These are phyloP conservation scores for Neurospora sp. DNA, from an alignment of 495 filamentous ascomycete species.

Conservation along the genomic window DNA sequence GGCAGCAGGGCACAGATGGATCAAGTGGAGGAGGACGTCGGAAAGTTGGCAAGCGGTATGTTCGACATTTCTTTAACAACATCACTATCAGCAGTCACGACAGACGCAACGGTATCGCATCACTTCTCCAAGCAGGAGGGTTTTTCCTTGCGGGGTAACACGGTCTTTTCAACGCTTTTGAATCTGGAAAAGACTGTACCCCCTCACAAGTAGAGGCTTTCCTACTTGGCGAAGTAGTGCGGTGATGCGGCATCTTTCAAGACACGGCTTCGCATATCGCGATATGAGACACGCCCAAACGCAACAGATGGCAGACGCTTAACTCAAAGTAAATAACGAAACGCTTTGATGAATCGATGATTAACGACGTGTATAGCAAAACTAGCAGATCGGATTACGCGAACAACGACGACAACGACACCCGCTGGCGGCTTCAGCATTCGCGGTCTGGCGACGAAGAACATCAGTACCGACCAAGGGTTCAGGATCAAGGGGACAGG, in stretches of 20 bases:
- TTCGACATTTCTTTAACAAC: conserved; percentile 12
- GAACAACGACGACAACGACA: conserved; percentile 4
- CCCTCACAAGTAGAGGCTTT: background rate
- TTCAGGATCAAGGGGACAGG: conserved; percentile 56
- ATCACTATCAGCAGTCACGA: conserved; percentile 2
- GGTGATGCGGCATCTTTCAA: background rate
- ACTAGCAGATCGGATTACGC: conserved; percentile 33
- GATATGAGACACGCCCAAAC: background rate
- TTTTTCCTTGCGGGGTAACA: background rate
- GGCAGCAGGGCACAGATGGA: conserved; percentile 29
- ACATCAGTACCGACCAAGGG: conserved; percentile 34
- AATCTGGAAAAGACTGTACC: background rate
- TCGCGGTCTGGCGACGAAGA: conserved; percentile 45
- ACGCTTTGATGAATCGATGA: conserved; percentile 1
- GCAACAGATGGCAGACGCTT: background rate
- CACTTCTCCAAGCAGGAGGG: background rate
- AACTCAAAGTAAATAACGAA: background rate
- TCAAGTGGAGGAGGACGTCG: conserved; percentile 31
- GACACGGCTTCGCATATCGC: background rate
- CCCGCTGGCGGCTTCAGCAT: conserved; percentile 43
- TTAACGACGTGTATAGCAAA: conserved; percentile 20
- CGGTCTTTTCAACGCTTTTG: background rate
- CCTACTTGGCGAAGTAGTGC: background rate
- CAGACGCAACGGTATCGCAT: conserved; percentile 4
- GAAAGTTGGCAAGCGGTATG: conserved; percentile 31